Evolutionary conservation across 805 yeast genomes (phyloP), one percentile per base, ranked within the genome.

Genomic region (Myxozyma kluyveri): DNA sequence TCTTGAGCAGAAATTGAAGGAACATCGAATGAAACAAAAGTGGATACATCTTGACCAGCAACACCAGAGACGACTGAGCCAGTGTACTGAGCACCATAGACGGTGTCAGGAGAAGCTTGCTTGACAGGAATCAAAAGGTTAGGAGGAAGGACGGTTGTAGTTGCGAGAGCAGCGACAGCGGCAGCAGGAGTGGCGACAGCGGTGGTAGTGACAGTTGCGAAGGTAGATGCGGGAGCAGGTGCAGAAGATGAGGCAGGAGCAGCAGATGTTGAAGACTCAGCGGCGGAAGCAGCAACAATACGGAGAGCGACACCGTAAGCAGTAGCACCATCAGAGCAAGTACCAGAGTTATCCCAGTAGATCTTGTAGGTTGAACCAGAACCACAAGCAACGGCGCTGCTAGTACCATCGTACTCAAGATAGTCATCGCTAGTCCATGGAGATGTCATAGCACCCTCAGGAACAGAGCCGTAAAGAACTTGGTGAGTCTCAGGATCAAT

Each of bases 21-120:
- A 21, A 54, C 43, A 23, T 54, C 58, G 42, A 51, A 54, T 14
- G 58, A 54, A 31, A 48, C 56, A 31, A 50, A 54, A 7, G 58
- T 50, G 36, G 24, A 45, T 23, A 49, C 45, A 17, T 47, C 51
- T 18, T 33, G 19, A 41, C 9, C 21, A 23, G 36, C 40, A 12
- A 6, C 12, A 17, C 33, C 40, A 9, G 33, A 22, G 10, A 19
- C 21, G 32, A 54, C 38, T 9, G 45, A 31, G 24, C 58, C 56
- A 4, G 58, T 42, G 49, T 45, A 54, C 47, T 54, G 56, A 14
- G 58, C 21, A 21, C 56, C 56, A 22, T 46, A 50, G 29, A 35
- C 56, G 21, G 19, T 18, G 24, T 26, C 12, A 21, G 58, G 58
- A 42, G 32, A 9, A n/a, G 45, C 49, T 33, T 51, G 29, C 52